phyloP scores from a whole-genome alignment of 1,139 yeast species.

The Suhomyces anneliseae region DNA sequence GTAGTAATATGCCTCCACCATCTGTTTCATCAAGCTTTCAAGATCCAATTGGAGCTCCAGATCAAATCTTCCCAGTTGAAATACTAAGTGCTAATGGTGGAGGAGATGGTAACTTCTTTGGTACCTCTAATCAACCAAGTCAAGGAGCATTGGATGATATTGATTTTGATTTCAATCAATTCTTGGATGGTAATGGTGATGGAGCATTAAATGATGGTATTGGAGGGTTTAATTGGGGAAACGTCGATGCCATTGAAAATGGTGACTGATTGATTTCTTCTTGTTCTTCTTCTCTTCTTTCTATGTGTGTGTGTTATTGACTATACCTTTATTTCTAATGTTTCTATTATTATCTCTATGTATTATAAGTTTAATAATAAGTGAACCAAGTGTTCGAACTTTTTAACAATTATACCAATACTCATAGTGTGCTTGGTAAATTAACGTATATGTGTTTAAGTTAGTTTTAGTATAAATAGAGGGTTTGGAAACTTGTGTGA shows the following conservation, averaged over 20 bases:
- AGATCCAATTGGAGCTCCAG: slow-evolving; percentile 29
- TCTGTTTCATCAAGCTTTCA: slow-evolving; percentile 19
- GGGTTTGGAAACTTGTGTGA: too few species aligned
- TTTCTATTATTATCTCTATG: slow-evolving; percentile 8
- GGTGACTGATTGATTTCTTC: slow-evolving; percentile 12
- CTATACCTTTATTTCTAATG: slow-evolving; percentile 6
- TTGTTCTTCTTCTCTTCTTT: background rate
- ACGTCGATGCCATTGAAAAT: slow-evolving; percentile 45
- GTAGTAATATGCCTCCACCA: slow-evolving; percentile 26
- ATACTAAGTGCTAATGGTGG: slow-evolving; percentile 26
- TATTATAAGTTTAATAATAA: slow-evolving; percentile 7
- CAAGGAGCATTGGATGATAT: slow-evolving; percentile 42
- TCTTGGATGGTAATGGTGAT: slow-evolving; percentile 46
- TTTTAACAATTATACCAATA: background rate
- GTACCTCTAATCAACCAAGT: slow-evolving; percentile 18
- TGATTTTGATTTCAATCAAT: slow-evolving; percentile 56
- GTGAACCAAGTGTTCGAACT: slow-evolving; percentile 4
- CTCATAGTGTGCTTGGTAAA: too few species aligned
- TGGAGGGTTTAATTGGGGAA: slow-evolving; percentile 55
- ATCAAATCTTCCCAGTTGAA: slow-evolving; percentile 41
- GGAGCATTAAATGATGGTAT: slow-evolving; percentile 37
- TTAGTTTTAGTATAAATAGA: too few species aligned
- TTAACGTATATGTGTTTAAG: too few species aligned
- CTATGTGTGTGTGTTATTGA: background rate
- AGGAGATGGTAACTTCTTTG: slow-evolving; percentile 26